Conservation (phyloP, 1,284 basidiomycete species). For the Schizopora paradoxa region DNA sequence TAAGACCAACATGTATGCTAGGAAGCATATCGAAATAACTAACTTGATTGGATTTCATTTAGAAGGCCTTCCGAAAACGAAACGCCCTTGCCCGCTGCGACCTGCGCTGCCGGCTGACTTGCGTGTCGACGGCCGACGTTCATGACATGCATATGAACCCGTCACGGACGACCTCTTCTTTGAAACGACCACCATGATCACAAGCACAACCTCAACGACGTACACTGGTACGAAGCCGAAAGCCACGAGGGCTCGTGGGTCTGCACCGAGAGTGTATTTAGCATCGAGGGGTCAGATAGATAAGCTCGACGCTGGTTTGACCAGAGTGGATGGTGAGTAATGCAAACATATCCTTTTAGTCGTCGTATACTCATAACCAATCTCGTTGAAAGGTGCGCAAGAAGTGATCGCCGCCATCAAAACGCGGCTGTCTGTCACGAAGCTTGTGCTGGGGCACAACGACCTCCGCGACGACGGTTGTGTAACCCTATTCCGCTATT, state of each 20-base stretch:
- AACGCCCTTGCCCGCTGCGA: too few relatives aligned
- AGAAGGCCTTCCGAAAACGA: too few relatives aligned
- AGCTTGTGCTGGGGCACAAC: slow-evolving; percentile 54
- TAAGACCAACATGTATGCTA: too few relatives aligned
- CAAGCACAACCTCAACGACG: neutral
- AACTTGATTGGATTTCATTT: too few relatives aligned
- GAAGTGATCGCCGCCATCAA: slow-evolving; percentile 42
- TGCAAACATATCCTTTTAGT: neutral
- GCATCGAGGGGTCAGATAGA: slow-evolving; percentile 12
- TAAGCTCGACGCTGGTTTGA: slow-evolving; percentile 16
- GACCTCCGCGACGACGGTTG: slow-evolving; percentile 55
- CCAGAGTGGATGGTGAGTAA: slow-evolving; percentile 7
- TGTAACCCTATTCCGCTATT: slow-evolving; percentile 47
- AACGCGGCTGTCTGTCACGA: slow-evolving; percentile 38
- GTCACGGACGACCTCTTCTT: too few relatives aligned
- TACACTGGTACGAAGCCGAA: slow-evolving; percentile 1
- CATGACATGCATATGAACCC: too few relatives aligned
- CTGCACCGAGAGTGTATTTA: slow-evolving; percentile 15
- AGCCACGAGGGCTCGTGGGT: slow-evolving; percentile 13
- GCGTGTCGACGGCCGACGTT: too few relatives aligned
- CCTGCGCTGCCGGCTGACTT: too few relatives aligned
- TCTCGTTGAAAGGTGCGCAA: slow-evolving; percentile 38
- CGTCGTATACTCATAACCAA: neutral
- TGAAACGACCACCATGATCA: neutral
- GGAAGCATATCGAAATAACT: too few relatives aligned